Evolutionary conservation across 345 rosid genomes (phyloP), one percentile per base, ranked within the genome.

Genomic region (Gossypium arboreum): DNA sequence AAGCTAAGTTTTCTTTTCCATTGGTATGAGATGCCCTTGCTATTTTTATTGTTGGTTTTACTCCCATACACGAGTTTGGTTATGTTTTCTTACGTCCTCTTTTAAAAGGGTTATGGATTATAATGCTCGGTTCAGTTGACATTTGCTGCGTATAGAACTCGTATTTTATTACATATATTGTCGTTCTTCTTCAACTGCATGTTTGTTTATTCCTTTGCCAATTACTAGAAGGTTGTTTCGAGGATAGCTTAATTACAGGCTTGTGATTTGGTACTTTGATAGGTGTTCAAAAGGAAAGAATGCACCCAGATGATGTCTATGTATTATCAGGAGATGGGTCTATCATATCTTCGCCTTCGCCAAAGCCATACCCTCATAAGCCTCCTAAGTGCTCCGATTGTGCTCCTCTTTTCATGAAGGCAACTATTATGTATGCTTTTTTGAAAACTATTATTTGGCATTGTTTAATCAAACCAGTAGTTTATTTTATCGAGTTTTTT

Each of bases 281-380:
- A 94, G 98, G 97, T 68, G 99, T 95, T 76, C 98, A 93, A 86
- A 95, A 93, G 89, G 99, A 95, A 90, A 90, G 97, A 87, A 91
- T 91, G 34, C 34, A 29, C 4, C 5, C 97, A 2, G 97, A 91
- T 43, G 98, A 91, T 1, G 86, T 93, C 93, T 91, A 93, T 81
- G 86, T 90, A 74, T 79, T 91, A 76, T 86, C 92, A 24, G 27
- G 27, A 25, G 27, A 25, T 25, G 3, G 27, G 59, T 75, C 89
- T 58, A 75, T 83, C 48, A 25, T 93, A 79, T 85, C 86, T 62
- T 34, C 90, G 0, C 99, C 99, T 0, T 90, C 90, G 76, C 95
- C 96, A 1, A 91, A 88, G 84, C 94, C 93, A 3, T 89, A 86
- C 84, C 96, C 96, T 15, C 83, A 90, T 79, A 95, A 95, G 87